Percentiles rank a stretch among this genome's conserved stretches.
Conservation (phyloP, 169 alveolate genomes). For the Plasmodium chabaudi region DNA sequence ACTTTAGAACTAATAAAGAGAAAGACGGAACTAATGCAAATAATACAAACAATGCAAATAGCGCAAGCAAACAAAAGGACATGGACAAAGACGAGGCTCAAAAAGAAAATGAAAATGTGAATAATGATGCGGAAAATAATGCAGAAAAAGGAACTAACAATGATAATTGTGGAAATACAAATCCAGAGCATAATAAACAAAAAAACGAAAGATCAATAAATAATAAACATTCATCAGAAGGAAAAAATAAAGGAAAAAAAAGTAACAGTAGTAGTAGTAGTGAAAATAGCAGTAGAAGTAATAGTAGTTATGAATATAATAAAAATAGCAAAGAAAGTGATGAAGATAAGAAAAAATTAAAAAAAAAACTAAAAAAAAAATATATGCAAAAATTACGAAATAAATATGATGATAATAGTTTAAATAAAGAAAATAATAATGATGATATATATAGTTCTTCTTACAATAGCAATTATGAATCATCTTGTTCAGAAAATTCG, state of each 20-base stretch:
- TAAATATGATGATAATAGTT: slow-evolving; percentile 2
- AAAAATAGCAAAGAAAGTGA: not conserved
- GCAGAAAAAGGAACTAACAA: not conserved
- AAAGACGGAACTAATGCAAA: too few relatives aligned
- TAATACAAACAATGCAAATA: not conserved
- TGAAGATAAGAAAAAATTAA: slow-evolving; percentile 2
- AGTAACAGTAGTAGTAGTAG: not conserved
- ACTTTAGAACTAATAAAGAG: not conserved
- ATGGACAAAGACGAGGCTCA: too few relatives aligned
- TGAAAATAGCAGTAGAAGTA: slow-evolving; percentile 2
- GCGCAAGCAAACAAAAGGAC: not conserved
- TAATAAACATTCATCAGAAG: not conserved
- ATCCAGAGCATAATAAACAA: not conserved
- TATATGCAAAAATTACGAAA: slow-evolving; percentile 4
- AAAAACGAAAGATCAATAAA: not conserved
- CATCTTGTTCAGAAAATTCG: slow-evolving; percentile 1
- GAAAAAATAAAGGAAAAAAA: not conserved
- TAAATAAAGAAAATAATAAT: not conserved
- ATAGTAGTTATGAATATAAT: not conserved
- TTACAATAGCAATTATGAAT: slow-evolving; percentile 15
- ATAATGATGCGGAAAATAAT: not conserved
- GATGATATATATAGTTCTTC: slow-evolving; percentile 7
- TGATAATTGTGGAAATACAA: not conserved
- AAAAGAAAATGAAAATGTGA: slow-evolving; percentile 1
- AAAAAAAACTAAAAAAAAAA: slow-evolving; percentile 23